These are phyloP conservation scores for Suillus spraguei DNA, from an alignment of 768 basidiomycete species.

Conservation along the genomic window DNA sequence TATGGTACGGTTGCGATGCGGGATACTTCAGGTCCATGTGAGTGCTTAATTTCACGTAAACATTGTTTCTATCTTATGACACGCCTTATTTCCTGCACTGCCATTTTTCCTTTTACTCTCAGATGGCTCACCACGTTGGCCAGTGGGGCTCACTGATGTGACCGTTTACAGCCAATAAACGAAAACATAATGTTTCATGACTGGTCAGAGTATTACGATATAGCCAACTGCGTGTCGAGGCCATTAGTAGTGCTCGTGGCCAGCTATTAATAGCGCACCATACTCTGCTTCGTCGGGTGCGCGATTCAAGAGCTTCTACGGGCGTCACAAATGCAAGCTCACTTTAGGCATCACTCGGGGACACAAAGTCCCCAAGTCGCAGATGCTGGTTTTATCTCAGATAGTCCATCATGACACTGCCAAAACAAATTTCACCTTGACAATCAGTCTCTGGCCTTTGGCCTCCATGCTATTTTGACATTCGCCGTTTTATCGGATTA, in stretches of 20 bases:
- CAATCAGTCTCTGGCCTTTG: background rate
- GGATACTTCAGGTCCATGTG: background rate
- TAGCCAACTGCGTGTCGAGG: background rate
- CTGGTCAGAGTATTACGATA: too few relatives aligned
- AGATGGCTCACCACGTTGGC: background rate
- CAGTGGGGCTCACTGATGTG: too few relatives aligned
- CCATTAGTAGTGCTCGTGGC: background rate
- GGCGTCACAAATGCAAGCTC: background rate
- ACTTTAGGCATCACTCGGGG: background rate
- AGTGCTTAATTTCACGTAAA: background rate
- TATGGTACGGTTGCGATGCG: background rate
- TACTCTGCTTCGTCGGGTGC: background rate
- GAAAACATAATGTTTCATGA: background rate
- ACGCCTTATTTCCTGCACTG: background rate
- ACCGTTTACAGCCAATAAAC: background rate
- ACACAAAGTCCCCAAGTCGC: background rate
- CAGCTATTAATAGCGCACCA: too few relatives aligned
- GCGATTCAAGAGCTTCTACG: background rate
- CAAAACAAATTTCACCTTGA: background rate
- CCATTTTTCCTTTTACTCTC: background rate
- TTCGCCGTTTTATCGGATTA: background rate
- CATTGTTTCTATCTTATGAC: background rate
- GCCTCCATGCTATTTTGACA: background rate
- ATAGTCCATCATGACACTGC: background rate
- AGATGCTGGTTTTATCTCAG: background rate